These are phyloP conservation scores for Ophiostoma novo-ulmi DNA, from an alignment of 2,329 filamentous ascomycete genomes.

Conservation along the genomic window DNA sequence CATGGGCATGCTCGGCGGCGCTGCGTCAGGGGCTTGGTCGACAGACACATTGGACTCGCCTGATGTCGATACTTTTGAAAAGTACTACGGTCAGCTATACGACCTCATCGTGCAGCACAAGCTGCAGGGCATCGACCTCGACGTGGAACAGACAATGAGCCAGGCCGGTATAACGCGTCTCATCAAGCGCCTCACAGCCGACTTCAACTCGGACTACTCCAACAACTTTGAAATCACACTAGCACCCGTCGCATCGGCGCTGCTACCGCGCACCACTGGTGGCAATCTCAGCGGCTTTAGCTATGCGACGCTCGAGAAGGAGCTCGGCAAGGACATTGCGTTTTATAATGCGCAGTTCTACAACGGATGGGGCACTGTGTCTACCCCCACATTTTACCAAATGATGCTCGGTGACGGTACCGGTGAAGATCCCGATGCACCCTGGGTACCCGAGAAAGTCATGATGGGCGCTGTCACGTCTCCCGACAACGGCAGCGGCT, in stretches of 20 bases:
- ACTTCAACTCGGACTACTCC: conserved; percentile 43
- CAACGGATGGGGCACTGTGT: conserved; percentile 71
- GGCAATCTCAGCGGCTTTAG: conserved; percentile 62
- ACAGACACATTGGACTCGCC: conserved; percentile 46
- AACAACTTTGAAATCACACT: conserved; percentile 64
- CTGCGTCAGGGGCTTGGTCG: conserved; percentile 67
- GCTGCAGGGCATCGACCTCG: conserved; percentile 64
- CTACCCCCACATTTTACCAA: conserved; percentile 45
- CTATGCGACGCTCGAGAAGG: conserved; percentile 68
- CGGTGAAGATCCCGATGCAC: neutral
- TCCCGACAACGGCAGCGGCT: conserved; percentile 62
- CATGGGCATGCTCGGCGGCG: conserved; percentile 82
- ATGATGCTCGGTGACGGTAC: conserved; percentile 51
- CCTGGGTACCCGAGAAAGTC: conserved; percentile 65
- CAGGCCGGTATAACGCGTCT: conserved; percentile 57
- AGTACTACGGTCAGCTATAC: conserved; percentile 62
- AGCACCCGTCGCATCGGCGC: conserved; percentile 69
- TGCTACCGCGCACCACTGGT: conserved; percentile 47
- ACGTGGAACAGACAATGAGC: conserved; percentile 71
- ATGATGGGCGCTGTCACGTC: conserved; percentile 80
- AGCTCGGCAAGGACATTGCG: conserved; percentile 52
- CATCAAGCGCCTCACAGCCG: conserved; percentile 56
- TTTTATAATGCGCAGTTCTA: conserved; percentile 95
- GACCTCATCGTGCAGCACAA: conserved; percentile 52
- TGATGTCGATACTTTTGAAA: conserved; percentile 54